A percentile compares a stretch with the other conserved stretches of the same genome.
These are phyloP conservation scores for Penicillium polonicum DNA, from an alignment of 2,329 filamentous ascomycete species.

Conservation along the genomic window DNA sequence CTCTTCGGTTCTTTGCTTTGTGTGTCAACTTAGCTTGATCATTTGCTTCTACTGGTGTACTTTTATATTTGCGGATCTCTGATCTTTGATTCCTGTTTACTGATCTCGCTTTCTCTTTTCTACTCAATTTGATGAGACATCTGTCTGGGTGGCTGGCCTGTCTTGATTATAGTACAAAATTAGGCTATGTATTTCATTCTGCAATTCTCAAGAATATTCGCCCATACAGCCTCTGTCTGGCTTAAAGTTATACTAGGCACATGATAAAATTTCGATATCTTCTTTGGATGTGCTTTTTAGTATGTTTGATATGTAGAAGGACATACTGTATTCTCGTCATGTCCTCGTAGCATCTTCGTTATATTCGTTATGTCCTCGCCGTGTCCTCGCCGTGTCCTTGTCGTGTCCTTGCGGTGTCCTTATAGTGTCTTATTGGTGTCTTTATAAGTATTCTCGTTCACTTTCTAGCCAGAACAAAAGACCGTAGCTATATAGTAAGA, in stretches of 20 bases:
- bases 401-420: too few species aligned
- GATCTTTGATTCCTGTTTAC: neutral
- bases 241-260: too few species aligned
- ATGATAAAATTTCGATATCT: neutral
- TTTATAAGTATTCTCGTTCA: too few species aligned
- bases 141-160: conserved; percentile 4
- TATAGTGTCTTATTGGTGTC: too few species aligned
- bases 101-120: neutral
- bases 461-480: too few species aligned
- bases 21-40: conserved; percentile 4
- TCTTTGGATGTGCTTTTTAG: neutral
- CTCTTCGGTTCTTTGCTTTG: conserved; percentile 9
- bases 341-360: too few species aligned
- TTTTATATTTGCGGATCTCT: conserved; percentile 1
- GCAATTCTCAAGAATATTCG: neutral
- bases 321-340: too few species aligned
- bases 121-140: neutral
- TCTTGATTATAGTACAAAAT: neutral
- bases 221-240: neutral
- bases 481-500: too few species aligned
- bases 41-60: neutral
- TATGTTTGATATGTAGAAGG: too few species aligned
- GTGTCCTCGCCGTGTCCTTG: too few species aligned
- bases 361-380: too few species aligned
- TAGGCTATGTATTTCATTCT: neutral